These are phyloP conservation scores for Thielaviopsis ethacetica DNA, from an alignment of 2,329 filamentous ascomycete genomes.

Conservation along the genomic window DNA sequence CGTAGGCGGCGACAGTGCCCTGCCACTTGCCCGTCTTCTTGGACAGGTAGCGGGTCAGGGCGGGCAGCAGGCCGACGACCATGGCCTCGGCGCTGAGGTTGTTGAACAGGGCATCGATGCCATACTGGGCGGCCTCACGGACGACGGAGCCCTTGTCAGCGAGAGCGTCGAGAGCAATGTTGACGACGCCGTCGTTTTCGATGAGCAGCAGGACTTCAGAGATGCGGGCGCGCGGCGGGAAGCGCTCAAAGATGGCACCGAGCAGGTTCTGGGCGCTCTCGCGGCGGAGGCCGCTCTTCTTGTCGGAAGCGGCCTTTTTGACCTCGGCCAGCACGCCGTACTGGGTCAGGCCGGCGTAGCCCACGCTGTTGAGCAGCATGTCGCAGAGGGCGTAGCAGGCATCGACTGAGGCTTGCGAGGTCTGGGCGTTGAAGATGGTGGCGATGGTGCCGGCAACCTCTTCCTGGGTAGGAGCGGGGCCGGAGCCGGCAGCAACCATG, in stretches of 20 bases:
- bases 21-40: constrained; percentile 94
- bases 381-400: constrained; percentile 46
- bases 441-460: constrained; percentile 50
- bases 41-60: constrained; percentile 56
- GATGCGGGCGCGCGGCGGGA: constrained; percentile 59
- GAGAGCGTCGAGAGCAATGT: constrained; percentile 64
- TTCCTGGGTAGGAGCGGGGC: constrained; percentile 44
- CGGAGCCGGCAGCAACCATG: constrained; percentile 30
- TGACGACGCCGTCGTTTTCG: constrained; percentile 60
- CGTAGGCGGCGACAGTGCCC: constrained; percentile 73
- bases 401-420: constrained; percentile 52
- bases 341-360: constrained; percentile 32
- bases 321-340: constrained; percentile 40
- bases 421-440: constrained; percentile 52
- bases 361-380: constrained; percentile 36
- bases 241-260: constrained; percentile 81
- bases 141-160: constrained; percentile 83
- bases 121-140: constrained; percentile 84
- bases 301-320: constrained; percentile 68
- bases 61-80: constrained; percentile 66
- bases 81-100: constrained; percentile 68
- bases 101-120: constrained; percentile 72
- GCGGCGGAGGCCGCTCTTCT: constrained; percentile 73
- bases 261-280: constrained; percentile 92
- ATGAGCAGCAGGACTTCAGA: constrained; percentile 69